Evolutionary conservation across 108 stramenopile genomes (phyloP).

Genomic region (Cyclotella choctawhatcheeana): DNA sequence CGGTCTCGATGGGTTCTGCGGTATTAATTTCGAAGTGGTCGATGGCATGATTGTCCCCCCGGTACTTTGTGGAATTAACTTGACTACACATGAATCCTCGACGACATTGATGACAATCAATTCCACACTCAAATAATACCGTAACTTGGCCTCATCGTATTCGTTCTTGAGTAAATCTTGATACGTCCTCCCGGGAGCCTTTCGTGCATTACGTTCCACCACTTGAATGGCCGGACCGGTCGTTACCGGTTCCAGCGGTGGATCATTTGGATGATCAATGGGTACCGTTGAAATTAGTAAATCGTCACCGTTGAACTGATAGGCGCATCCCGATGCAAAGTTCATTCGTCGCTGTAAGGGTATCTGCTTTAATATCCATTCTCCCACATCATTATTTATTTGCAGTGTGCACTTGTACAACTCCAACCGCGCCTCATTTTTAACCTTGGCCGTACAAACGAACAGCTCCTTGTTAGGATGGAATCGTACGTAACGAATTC

Average conservation of each 20-base stretch:
- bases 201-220: constrained; percentile 31
- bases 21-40: neutral
- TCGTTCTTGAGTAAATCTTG: constrained; percentile 49
- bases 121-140: constrained; percentile 29
- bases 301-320: constrained; percentile 27
- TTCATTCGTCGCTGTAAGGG: constrained; percentile 25
- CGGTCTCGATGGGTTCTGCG: constrained; percentile 16
- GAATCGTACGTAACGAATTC: constrained; percentile 36
- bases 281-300: constrained; percentile 34
- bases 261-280: constrained; percentile 1
- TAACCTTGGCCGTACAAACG: constrained; percentile 44
- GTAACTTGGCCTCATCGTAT: constrained; percentile 37
- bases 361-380: neutral
- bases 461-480: constrained; percentile 25
- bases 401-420: constrained; percentile 47
- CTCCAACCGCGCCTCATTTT: constrained; percentile 31
- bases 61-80: constrained; percentile 9
- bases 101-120: constrained; percentile 20
- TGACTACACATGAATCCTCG: neutral
- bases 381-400: neutral
- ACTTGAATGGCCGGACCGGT: constrained; percentile 41
- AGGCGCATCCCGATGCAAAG: constrained; percentile 34
- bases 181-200: constrained; percentile 50
- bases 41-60: neutral
- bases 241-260: constrained; percentile 24